Conservation (phyloP, 1,139 yeast species). For the Debaryomycetaceae sp. region DNA sequence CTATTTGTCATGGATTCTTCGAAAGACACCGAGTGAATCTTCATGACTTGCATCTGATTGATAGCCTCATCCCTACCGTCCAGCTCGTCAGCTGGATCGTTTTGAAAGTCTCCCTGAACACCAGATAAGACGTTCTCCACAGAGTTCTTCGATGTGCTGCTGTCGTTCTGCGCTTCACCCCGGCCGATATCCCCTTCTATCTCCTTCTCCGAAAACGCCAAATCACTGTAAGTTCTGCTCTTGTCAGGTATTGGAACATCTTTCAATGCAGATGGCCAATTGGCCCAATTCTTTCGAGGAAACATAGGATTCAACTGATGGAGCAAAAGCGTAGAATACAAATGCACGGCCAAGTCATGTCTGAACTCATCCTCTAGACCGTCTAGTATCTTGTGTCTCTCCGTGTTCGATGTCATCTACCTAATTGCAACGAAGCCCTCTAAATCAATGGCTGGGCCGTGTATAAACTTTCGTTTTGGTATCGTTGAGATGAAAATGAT, state of each 20-base stretch:
- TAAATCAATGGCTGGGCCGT: background rate
- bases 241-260: constrained; percentile 36
- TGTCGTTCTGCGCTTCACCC: constrained; percentile 2
- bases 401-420: constrained; percentile 15
- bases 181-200: constrained; percentile 16
- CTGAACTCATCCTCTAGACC: constrained; percentile 41
- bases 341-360: constrained; percentile 49
- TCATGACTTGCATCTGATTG: constrained; percentile 3
- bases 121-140: constrained; percentile 5
- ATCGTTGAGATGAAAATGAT: background rate
- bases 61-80: constrained; percentile 2
- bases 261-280: constrained; percentile 43
- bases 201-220: constrained; percentile 10
- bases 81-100: constrained; percentile 10
- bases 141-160: background rate
- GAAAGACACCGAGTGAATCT: constrained; percentile 6
- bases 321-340: constrained; percentile 45
- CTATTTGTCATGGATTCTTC: constrained; percentile 23
- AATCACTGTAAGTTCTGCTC: constrained; percentile 19
- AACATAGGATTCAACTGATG: constrained; percentile 33
- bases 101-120: constrained; percentile 7
- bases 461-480: background rate
- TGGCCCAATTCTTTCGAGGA: constrained; percentile 38
- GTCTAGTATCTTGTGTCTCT: constrained; percentile 27
- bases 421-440: constrained; percentile 10